A percentile compares a stretch with the other conserved stretches of the same genome.
Conservation (phyloP, 305 asterid species). For the Coffea humblotiana region DNA sequence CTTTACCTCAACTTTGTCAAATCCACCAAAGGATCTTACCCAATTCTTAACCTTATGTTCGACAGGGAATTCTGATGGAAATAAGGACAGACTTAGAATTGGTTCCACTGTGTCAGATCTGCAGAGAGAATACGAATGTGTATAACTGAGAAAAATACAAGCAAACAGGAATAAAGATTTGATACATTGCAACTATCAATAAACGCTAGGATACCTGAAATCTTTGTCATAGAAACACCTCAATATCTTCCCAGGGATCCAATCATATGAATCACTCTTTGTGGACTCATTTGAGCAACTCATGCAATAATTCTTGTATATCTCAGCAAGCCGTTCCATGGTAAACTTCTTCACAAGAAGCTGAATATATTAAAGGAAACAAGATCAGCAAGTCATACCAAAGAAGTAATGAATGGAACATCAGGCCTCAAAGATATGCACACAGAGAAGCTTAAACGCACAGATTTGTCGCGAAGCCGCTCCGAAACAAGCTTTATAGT, state of each 20-base stretch:
- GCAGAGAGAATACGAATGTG: conserved; percentile 33
- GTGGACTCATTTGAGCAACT: conserved; percentile 37
- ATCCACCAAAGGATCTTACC: conserved; percentile 73
- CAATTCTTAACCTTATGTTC: conserved; percentile 73
- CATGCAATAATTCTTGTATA: conserved; percentile 68
- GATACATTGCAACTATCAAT: conserved; percentile 7
- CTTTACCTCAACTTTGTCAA: conserved; percentile 90
- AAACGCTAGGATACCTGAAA: conserved; percentile 64
- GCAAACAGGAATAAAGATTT: background rate
- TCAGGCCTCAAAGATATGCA: background rate
- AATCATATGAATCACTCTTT: conserved; percentile 61
- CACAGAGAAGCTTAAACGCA: conserved; percentile 38
- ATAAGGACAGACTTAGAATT: conserved; percentile 69
- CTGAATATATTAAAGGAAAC: conserved; percentile 46
- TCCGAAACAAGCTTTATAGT: conserved; percentile 84
- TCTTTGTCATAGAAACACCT: conserved; percentile 98
- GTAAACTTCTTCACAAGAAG: conserved; percentile 82
- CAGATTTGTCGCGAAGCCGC: conserved; percentile 97
- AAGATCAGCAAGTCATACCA: conserved; percentile 6
- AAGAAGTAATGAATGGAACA: background rate
- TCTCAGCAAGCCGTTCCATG: conserved; percentile 90
- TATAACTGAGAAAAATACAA: background rate
- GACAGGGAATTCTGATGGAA: conserved; percentile 71
- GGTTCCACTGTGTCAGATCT: conserved; percentile 90
- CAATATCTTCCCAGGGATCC: conserved; percentile 87